Evolutionary conservation across 139 green algal species (phyloP).

Genomic region (Penium margaritaceum): DNA sequence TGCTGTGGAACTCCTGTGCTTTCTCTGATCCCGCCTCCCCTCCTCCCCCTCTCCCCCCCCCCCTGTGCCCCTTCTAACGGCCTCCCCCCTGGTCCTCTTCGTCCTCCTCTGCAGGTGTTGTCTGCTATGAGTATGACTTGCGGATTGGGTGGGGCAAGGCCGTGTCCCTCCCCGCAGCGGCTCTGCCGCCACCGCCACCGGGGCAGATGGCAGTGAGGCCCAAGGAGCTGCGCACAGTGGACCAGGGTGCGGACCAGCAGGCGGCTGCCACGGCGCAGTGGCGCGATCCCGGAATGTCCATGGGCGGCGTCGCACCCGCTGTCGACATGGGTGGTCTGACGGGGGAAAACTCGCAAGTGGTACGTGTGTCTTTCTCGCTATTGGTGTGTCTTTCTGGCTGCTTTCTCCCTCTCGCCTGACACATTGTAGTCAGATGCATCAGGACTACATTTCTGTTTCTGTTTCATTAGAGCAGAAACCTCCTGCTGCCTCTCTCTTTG

Average conservation of each 20-base stretch:
- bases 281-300: too few relatives aligned
- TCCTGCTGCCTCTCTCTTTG: too few relatives aligned
- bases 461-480: too few relatives aligned
- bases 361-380: too few relatives aligned
- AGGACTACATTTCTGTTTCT: too few relatives aligned
- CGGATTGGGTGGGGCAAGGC: constrained; percentile 85
- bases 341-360: constrained; percentile 21
- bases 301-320: too few relatives aligned
- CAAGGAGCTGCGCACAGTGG: constrained; percentile 36
- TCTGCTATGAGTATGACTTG: constrained; percentile 32
- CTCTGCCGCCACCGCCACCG: constrained; percentile 58
- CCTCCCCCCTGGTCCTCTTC: background rate
- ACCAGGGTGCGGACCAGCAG: too few relatives aligned
- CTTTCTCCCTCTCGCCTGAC: too few relatives aligned
- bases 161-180: constrained; percentile 65
- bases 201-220: constrained; percentile 43
- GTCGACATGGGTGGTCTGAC: background rate
- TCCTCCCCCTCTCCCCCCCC: background rate
- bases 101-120: constrained; percentile 2
- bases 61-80: background rate
- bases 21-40: background rate
- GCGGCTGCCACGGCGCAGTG: too few relatives aligned
- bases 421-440: too few relatives aligned
- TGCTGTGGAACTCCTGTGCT: background rate
- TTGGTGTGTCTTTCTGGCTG: too few relatives aligned